phyloP scores from a whole-genome alignment of 176 grass and related monocot species.

The Tuctoria greenei region DNA sequence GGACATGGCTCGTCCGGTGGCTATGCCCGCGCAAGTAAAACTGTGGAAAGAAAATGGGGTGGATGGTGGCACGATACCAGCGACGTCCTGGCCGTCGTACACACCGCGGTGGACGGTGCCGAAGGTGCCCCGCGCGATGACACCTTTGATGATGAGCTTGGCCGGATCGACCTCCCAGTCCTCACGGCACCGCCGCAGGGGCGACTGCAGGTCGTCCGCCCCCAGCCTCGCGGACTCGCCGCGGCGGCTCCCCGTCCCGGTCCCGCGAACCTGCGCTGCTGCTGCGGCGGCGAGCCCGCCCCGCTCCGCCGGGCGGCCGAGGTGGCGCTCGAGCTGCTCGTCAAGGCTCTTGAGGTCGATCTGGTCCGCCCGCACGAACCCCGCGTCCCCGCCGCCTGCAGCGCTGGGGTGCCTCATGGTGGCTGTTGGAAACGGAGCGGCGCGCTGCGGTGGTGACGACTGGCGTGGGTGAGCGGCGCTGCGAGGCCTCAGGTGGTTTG shows the following conservation, averaged over 20 bases:
- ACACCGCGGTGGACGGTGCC: conserved; percentile 92
- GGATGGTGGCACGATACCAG: conserved; percentile 52
- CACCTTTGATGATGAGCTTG: conserved; percentile 82
- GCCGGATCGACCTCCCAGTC: conserved; percentile 95
- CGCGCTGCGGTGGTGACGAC: conserved; percentile 15
- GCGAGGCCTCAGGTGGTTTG: conserved; percentile 7
- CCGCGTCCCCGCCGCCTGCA: conserved; percentile 49
- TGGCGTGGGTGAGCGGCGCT: background rate
- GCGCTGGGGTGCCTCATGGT: conserved; percentile 65
- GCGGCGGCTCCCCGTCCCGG: conserved; percentile 18
- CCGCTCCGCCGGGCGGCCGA: conserved; percentile 42
- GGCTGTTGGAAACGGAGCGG: conserved; percentile 44
- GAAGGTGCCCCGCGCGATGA: conserved; percentile 95
- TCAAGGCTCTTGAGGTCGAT: conserved; percentile 99
- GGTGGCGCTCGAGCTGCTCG: conserved; percentile 95
- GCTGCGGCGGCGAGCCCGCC: background rate
- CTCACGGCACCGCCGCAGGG: conserved; percentile 50
- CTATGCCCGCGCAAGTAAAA: background rate
- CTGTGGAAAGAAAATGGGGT: background rate
- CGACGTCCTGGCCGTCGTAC: conserved; percentile 99
- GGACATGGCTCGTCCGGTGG: background rate
- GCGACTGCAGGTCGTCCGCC: conserved; percentile 20
- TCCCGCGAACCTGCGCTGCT: background rate
- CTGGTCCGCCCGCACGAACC: conserved; percentile 91
- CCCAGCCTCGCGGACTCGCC: conserved; percentile 38